Evolutionary conservation across 768 basidiomycete species (phyloP), one percentile per base, ranked within the genome.

Genomic region (Lenzites betulinus): DNA sequence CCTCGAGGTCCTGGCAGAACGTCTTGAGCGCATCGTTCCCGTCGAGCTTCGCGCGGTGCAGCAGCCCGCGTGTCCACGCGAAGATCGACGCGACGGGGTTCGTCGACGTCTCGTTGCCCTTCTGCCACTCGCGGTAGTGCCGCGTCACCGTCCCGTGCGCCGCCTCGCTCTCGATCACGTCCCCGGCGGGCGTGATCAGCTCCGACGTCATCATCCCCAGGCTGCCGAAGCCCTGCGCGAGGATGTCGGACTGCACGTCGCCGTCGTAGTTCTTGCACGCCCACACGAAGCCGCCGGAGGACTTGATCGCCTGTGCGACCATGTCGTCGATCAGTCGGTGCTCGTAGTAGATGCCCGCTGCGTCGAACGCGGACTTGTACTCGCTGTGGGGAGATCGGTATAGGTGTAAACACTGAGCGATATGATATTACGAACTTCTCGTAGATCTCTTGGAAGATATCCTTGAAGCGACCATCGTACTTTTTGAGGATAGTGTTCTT

Each of bases 61-160:
- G 77, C 42, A 99, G 82, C 0, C 96, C 96, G 47, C 97, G 88
- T 16, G 96, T 98, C 96, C 96, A 99, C 8, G 96, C 96, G 69
- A 95, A 98, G 79, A 99, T 98, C 58, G 92, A 94, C 46, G 96
- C 96, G 66, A 98, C 95, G 41, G 96, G 95, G 83, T 99, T 99
- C 48, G 96, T 99, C 58, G 92, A 95, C 12, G 96, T 98, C 79
- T 98, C 97, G 60, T 89, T 88, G 51, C 96, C 96, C 80, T 98
- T 96, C 76, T 98, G 96, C 73, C 86, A 89, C 76, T 98, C 96
- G 58, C 96, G 89, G 77, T 95, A 99, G 78, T 98, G 96, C 39
- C 96, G 88, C 2, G 95, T 97, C 58, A 97, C 94, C 18, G 93
- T 95, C 25, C 88, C 96, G 73, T 99, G 96, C 12, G 96, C 96